Percentiles rank a stretch among this genome's conserved stretches.
Evolutionary conservation across 176 grass and related monocot genomes (phyloP).

Genomic region (Puccinellia tenuiflora): DNA sequence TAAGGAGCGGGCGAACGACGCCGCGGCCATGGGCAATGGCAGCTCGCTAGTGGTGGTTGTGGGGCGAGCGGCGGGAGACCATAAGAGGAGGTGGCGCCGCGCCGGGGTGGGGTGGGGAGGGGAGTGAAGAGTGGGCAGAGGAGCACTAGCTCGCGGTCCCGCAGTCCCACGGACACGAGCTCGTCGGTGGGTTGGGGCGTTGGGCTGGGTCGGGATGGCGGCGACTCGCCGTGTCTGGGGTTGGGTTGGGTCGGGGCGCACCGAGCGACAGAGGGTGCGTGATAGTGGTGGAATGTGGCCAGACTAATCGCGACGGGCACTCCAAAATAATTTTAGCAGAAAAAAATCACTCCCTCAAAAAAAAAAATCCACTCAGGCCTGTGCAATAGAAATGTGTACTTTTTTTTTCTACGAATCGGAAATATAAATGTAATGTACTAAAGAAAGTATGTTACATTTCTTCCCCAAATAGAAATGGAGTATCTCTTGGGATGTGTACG

Average conservation of each 20-base stretch:
- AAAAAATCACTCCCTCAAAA: too few species aligned
- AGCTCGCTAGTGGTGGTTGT: slow-evolving; percentile 1
- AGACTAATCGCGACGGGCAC: too few species aligned
- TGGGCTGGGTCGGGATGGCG: neutral
- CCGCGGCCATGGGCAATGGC: slow-evolving; percentile 26
- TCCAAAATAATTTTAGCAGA: too few species aligned
- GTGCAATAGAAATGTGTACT: too few species aligned
- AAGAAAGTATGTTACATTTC: too few species aligned
- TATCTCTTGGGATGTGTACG: too few species aligned
- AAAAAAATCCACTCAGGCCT: too few species aligned
- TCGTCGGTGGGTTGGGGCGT: slow-evolving; percentile 34
- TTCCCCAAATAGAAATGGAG: too few species aligned
- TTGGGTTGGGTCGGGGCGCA: too few species aligned
- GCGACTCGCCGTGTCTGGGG: too few species aligned
- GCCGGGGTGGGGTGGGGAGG: neutral
- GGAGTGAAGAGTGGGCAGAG: slow-evolving; percentile 29
- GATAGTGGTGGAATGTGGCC: neutral
- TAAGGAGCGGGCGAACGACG: neutral
- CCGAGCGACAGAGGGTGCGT: neutral
- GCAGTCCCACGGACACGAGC: neutral
- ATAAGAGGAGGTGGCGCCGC: slow-evolving; percentile 21
- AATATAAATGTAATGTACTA: too few species aligned
- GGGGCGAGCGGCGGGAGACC: slow-evolving; percentile 1
- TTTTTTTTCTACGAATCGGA: too few species aligned
- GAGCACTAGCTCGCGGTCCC: slow-evolving; percentile 12